phyloP scores from a whole-genome alignment of 805 yeast genomes.

The Starmerella bacillaris region DNA sequence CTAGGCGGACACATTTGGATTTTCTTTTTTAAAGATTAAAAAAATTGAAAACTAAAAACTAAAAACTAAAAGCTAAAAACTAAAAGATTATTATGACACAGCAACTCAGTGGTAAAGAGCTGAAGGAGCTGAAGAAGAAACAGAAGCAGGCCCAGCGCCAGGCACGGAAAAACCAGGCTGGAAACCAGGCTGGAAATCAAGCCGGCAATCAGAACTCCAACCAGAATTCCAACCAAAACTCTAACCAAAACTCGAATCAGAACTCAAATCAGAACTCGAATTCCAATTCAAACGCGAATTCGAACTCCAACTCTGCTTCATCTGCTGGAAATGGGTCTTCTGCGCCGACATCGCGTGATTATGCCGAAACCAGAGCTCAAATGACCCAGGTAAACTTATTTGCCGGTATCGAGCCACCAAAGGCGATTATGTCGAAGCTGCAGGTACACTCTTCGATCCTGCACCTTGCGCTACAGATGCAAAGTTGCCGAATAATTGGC shows the following conservation, averaged over 20 bases:
- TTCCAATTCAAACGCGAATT: too few relatives aligned
- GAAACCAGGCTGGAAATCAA: slow-evolving; percentile 20
- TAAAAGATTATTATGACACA: not conserved
- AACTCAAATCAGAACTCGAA: not conserved
- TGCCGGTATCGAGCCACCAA: slow-evolving; percentile 24
- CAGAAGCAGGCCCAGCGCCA: slow-evolving; percentile 89
- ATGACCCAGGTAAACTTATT: slow-evolving; percentile 29
- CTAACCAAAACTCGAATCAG: too few relatives aligned
- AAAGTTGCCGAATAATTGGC: slow-evolving; percentile 76
- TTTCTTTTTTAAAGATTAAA: too few relatives aligned
- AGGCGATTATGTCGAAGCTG: slow-evolving; percentile 31
- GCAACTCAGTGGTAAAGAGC: slow-evolving; percentile 45
- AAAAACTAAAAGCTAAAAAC: too few relatives aligned
- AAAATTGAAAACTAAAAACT: too few relatives aligned
- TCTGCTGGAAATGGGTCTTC: slow-evolving; percentile 22
- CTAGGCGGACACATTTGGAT: too few relatives aligned
- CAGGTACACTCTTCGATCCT: slow-evolving; percentile 76
- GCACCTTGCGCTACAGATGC: slow-evolving; percentile 57
- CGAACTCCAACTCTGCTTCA: slow-evolving; percentile 2
- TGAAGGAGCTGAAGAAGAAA: slow-evolving; percentile 70
- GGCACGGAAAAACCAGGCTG: slow-evolving; percentile 39
- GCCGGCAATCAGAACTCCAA: slow-evolving; percentile 15
- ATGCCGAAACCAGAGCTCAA: slow-evolving; percentile 13
- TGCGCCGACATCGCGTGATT: slow-evolving; percentile 28
- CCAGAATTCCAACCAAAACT: too few relatives aligned